These are phyloP conservation scores for Schizosaccharomyces octosporus DNA, from an alignment of 805 yeast genomes.

Conservation along the genomic window DNA sequence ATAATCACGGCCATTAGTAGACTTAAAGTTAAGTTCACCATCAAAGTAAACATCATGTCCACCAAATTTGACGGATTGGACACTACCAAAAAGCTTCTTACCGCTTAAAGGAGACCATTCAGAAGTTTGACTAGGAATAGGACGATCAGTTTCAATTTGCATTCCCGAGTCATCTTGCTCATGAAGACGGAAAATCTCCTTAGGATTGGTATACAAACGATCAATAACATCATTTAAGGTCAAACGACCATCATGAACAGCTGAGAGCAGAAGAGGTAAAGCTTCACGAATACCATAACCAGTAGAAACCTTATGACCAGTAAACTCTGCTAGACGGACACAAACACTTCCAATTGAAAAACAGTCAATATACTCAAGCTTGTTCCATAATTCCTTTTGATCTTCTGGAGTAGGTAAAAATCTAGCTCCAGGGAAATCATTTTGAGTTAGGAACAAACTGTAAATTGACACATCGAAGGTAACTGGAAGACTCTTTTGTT, in stretches of 20 bases:
- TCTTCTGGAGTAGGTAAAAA: slow-evolving; percentile 63
- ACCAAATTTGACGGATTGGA: slow-evolving; percentile 65
- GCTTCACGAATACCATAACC: slow-evolving; percentile 65
- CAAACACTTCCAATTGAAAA: slow-evolving; percentile 71
- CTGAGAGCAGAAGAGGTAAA: slow-evolving; percentile 56
- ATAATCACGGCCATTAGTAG: slow-evolving; percentile 35
- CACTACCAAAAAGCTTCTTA: slow-evolving; percentile 42
- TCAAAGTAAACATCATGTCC: slow-evolving; percentile 66
- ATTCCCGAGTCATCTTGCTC: slow-evolving; percentile 47
- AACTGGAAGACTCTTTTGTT: slow-evolving; percentile 54
- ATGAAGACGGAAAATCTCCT: slow-evolving; percentile 56
- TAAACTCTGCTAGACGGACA: slow-evolving; percentile 38
- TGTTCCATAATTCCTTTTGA: slow-evolving; percentile 61
- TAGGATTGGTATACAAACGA: slow-evolving; percentile 62
- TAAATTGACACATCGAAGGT: slow-evolving; percentile 76
- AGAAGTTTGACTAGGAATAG: slow-evolving; percentile 13
- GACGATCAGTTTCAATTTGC: slow-evolving; percentile 65
- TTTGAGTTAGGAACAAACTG: slow-evolving; percentile 44
- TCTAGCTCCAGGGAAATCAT: slow-evolving; percentile 40
- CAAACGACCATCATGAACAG: slow-evolving; percentile 48
- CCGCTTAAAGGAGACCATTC: slow-evolving; percentile 32
- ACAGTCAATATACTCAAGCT: slow-evolving; percentile 49
- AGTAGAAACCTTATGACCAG: slow-evolving; percentile 33
- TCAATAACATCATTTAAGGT: slow-evolving; percentile 45
- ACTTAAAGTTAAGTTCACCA: slow-evolving; percentile 38